Percentiles rank a stretch among this genome's conserved stretches.
phyloP scores from a whole-genome alignment of 345 rosid genomes.

The Syzygium aqueum region DNA sequence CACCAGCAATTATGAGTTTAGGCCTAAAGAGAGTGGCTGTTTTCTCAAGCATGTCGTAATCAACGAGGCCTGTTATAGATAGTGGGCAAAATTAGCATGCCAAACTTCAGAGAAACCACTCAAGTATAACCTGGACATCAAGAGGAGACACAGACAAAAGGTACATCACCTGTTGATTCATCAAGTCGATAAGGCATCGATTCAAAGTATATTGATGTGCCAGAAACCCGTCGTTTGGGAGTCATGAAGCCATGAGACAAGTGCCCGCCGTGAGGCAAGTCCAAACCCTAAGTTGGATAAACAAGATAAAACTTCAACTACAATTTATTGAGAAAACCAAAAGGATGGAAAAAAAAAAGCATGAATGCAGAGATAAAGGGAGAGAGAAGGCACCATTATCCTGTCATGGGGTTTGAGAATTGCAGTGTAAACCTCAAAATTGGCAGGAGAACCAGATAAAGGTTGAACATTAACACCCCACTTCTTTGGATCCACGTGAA shows the following conservation, averaged over 20 bases:
- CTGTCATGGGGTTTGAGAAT: conserved; percentile 83
- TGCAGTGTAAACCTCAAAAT: conserved; percentile 93
- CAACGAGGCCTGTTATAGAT: conserved; percentile 54
- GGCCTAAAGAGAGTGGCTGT: conserved; percentile 83
- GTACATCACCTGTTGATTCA: conserved; percentile 65
- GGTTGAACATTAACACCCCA: conserved; percentile 99
- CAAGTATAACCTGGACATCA: background rate
- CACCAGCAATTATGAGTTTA: conserved; percentile 91
- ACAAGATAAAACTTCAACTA: background rate
- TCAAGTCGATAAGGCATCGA: conserved; percentile 94
- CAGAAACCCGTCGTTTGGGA: conserved; percentile 85
- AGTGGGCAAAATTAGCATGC: background rate
- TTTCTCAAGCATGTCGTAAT: conserved; percentile 91
- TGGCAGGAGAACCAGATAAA: conserved; percentile 94
- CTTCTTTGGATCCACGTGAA: conserved; percentile 55
- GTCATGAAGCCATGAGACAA: conserved; percentile 98
- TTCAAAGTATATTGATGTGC: conserved; percentile 88
- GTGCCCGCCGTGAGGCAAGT: conserved; percentile 91
- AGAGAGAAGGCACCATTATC: conserved; percentile 48
- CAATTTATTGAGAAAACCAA: background rate
- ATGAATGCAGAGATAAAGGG: background rate
- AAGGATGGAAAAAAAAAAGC: background rate
- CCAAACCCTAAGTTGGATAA: conserved; percentile 51
- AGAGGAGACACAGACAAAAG: background rate
- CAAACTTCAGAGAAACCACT: background rate